Base-by-base conservation (phyloP, 805 yeast species). In the Saturnispora silvae region DNA sequence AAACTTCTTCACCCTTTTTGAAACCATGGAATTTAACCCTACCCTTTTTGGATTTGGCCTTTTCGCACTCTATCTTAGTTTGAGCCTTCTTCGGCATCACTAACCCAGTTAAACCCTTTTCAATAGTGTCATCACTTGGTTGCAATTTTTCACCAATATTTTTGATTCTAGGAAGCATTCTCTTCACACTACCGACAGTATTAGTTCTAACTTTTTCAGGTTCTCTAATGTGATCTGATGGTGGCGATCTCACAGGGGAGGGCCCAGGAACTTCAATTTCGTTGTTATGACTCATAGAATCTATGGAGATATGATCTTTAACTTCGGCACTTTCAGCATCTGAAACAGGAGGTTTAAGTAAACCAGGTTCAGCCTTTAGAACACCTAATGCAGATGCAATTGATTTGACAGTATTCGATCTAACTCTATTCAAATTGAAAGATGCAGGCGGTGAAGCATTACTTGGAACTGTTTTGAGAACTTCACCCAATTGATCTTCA, bases 401-500 rank as follows among this genome's bases (percentile, higher is more conserved):
- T 10, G 37, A 37, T 18, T 31, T 34, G 11, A 44, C 23, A 4
- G 42, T 40, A 23, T 37, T 34, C 4, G 44, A 37, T 27, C 46
- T 43, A 14, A 24, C 31, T 27, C 42, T 40, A 8, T 25, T 25
- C 5, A 6, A 6, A 22, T 10, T 10, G 10, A 16, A 27, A 5
- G 38, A 38, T 3, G 26, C 34, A 5, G 24, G 5, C 3, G 47
- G 35, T 25, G 35, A 41, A 19, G 32, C 28, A 32, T 42, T 42
- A 46, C 54, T 49, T 58, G 38, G 49, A 37, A 77, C 61, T 2
- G 77, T 67, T 35, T 72, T 77, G 35, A 89, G 51, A 31, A 86
- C 68, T 52, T 87, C 96, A 38, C 97, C 97, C 33, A 77, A 67
- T 39, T 70, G 72, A 57, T 86, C 92, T 54, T 89, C 98, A 38